Evolutionary conservation across 495 filamentous ascomycete genomes (phyloP).

Genomic region (Penicillium roqueforti): DNA sequence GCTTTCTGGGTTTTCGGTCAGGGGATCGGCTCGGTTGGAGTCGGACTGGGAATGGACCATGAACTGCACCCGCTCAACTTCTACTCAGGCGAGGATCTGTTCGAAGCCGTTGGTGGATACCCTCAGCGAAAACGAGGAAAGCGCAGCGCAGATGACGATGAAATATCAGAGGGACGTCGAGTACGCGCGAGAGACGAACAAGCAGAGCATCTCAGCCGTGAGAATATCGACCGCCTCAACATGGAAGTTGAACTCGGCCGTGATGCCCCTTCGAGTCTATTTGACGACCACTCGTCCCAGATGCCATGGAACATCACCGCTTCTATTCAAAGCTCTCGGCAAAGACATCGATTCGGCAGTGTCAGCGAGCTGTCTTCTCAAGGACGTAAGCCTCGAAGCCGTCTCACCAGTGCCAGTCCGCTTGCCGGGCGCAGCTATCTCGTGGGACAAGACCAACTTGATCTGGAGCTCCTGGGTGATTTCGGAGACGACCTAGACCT

Average conservation of each 20-base stretch:
- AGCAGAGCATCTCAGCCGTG: conserved; percentile 38
- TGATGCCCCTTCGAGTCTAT: conserved; percentile 51
- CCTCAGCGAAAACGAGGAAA: conserved; percentile 30
- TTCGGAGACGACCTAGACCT: conserved; percentile 41
- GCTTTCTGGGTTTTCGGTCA: conserved; percentile 48
- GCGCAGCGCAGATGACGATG: conserved; percentile 34
- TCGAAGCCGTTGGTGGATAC: conserved; percentile 40
- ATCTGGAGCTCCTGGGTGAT: conserved; percentile 28
- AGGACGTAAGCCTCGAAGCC: conserved; percentile 31
- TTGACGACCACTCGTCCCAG: conserved; percentile 55
- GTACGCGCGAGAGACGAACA: conserved; percentile 39
- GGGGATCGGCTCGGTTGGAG: conserved; percentile 56
- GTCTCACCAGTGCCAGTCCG: conserved; percentile 58
- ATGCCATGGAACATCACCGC: conserved; percentile 71
- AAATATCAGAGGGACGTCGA: conserved; percentile 34
- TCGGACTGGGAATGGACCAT: conserved; percentile 38
- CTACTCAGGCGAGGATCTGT: conserved; percentile 55
- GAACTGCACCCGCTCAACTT: conserved; percentile 43
- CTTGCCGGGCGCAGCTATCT: conserved; percentile 52
- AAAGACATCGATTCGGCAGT: conserved; percentile 46
- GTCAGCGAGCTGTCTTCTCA: conserved; percentile 54
- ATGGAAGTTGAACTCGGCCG: conserved; percentile 57
- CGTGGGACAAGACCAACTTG: conserved; percentile 32
- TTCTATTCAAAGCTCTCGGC: conserved; percentile 55
- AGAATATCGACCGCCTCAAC: conserved; percentile 11